Evolutionary conservation across 495 filamentous ascomycete species (phyloP).

Genomic region (Lophiostoma macrostomum): DNA sequence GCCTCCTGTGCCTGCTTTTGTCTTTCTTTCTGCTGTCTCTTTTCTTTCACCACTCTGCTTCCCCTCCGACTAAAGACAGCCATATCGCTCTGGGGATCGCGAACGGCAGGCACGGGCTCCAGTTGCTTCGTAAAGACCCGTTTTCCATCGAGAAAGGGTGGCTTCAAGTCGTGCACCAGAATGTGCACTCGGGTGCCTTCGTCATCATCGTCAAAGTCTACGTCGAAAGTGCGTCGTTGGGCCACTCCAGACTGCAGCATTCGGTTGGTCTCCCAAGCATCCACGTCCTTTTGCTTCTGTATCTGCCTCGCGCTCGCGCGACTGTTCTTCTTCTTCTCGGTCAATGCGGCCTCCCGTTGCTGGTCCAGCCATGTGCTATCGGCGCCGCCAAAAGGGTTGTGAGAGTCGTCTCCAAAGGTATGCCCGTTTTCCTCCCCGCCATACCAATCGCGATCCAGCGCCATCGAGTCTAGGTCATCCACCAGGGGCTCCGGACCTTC

Average conservation of each 20-base stretch:
- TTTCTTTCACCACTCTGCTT: conserved; percentile 87
- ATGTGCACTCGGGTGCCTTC: conserved; percentile 88
- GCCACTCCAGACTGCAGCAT: conserved; percentile 97
- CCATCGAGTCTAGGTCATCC: conserved; percentile 55
- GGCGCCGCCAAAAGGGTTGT: conserved; percentile 65
- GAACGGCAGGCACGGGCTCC: conserved; percentile 88
- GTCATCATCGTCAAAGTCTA: conserved; percentile 85
- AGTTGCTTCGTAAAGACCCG: conserved; percentile 97
- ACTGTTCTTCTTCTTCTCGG: conserved; percentile 70
- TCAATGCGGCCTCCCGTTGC: conserved; percentile 66
- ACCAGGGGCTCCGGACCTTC: conserved; percentile 44
- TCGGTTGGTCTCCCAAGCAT: conserved; percentile 97
- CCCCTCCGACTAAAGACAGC: conserved; percentile 96
- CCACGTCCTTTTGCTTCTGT: conserved; percentile 88
- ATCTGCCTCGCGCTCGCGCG: conserved; percentile 66
- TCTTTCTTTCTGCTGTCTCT: conserved; percentile 85
- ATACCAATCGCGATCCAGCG: conserved; percentile 90
- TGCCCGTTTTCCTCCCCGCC: conserved; percentile 73
- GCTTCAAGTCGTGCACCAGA: conserved; percentile 88
- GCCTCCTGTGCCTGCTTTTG: conserved; percentile 95
- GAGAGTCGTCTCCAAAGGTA: conserved; percentile 72
- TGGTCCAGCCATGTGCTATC: conserved; percentile 67
- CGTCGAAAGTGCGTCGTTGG: conserved; percentile 75
- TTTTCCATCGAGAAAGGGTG: conserved; percentile 92
- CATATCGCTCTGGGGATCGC: conserved; percentile 97